Percentiles rank a stretch among this genome's conserved stretches.
Conservation (phyloP, 495 filamentous ascomycete species). For the Penicillium parvum region DNA sequence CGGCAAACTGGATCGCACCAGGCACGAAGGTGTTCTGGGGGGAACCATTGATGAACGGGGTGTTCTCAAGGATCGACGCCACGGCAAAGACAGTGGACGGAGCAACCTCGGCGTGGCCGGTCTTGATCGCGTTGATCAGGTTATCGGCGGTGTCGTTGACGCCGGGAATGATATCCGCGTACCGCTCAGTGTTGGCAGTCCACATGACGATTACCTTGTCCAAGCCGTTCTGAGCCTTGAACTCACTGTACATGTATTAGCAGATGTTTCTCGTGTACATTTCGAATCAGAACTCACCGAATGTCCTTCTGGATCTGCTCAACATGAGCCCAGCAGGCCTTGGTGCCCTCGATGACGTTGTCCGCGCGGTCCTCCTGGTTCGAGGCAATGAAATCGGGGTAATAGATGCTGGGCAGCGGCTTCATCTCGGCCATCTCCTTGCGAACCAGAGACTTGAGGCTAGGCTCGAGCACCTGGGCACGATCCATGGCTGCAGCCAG, state of each 20-base stretch:
- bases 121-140: slow-evolving; percentile 78
- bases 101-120: slow-evolving; percentile 80
- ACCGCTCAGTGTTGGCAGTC: slow-evolving; percentile 99
- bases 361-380: slow-evolving; percentile 98
- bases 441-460: slow-evolving; percentile 79
- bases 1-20: slow-evolving; percentile 84
- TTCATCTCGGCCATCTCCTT: slow-evolving; percentile 90
- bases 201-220: slow-evolving; percentile 98
- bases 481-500: slow-evolving; percentile 93
- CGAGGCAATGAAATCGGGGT: slow-evolving; percentile 97
- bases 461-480: slow-evolving; percentile 88
- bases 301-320: slow-evolving; percentile 95
- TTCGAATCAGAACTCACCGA: slow-evolving; percentile 51
- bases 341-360: slow-evolving; percentile 78
- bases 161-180: slow-evolving; percentile 78
- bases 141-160: slow-evolving; percentile 98
- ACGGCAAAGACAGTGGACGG: slow-evolving; percentile 96
- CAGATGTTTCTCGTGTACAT: not conserved
- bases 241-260: slow-evolving; percentile 57
- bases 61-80: slow-evolving; percentile 82
- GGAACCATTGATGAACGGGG: slow-evolving; percentile 98
- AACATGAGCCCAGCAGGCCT: slow-evolving; percentile 80
- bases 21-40: slow-evolving; percentile 99
- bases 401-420: slow-evolving; percentile 93
- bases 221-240: slow-evolving; percentile 78